A percentile compares a stretch with the other conserved stretches of the same genome.
phyloP scores from a whole-genome alignment of 2,329 filamentous ascomycete species.

The Epichloe aotearoae region DNA sequence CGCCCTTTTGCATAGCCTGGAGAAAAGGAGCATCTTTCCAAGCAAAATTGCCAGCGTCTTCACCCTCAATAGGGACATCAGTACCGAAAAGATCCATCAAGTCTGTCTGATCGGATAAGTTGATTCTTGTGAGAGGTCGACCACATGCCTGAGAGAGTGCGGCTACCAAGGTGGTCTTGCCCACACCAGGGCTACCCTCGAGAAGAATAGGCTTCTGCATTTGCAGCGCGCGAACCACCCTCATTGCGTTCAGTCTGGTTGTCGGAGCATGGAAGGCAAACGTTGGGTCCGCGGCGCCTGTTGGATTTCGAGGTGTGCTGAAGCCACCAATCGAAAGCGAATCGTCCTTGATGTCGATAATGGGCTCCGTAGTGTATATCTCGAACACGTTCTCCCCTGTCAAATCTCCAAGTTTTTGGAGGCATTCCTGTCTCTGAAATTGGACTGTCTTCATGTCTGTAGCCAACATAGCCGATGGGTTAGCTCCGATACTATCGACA shows the following conservation, averaged over 20 bases:
- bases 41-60: conserved; percentile 75
- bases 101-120: conserved; percentile 95
- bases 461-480: conserved; percentile 76
- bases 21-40: conserved; percentile 95
- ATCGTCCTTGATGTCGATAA: conserved; percentile 38
- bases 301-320: conserved; percentile 40
- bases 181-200: conserved; percentile 94
- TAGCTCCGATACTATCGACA: conserved; percentile 87
- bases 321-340: conserved; percentile 63
- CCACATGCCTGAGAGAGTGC: conserved; percentile 72
- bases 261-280: conserved; percentile 76
- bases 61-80: conserved; percentile 90
- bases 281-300: conserved; percentile 19
- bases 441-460: conserved; percentile 56
- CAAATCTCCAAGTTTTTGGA: conserved; percentile 57
- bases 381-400: conserved; percentile 47
- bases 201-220: conserved; percentile 83
- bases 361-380: conserved; percentile 51
- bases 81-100: conserved; percentile 95
- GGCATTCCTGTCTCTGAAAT: conserved; percentile 57
- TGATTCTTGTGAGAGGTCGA: conserved; percentile 79
- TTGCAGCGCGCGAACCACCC: conserved; percentile 78
- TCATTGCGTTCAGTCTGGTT: conserved; percentile 78
- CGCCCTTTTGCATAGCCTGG: conserved; percentile 88
- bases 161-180: conserved; percentile 86